phyloP scores from a whole-genome alignment of 306 rosid species.

The Vigna radiata region DNA sequence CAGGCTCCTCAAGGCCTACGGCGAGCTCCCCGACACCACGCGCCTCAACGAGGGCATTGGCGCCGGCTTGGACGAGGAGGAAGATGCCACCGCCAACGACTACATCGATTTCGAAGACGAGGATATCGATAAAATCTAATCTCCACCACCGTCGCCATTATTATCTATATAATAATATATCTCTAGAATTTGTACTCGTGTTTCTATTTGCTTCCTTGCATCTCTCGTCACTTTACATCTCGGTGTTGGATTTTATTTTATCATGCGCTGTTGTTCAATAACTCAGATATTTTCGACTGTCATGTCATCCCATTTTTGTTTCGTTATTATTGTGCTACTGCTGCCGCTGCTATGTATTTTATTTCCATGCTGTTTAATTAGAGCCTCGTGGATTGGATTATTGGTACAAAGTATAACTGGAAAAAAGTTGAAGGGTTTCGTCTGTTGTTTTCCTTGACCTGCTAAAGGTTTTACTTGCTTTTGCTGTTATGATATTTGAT shows the following conservation, averaged over 20 bases:
- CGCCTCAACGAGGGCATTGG: constrained; percentile 64
- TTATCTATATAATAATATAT: too few relatives aligned
- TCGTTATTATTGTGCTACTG: background rate
- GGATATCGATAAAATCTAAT: constrained; percentile 60
- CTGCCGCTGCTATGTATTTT: background rate
- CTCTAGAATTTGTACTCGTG: background rate
- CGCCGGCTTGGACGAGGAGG: constrained; percentile 67
- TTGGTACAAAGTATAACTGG: background rate
- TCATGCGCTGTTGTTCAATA: background rate
- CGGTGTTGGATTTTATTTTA: background rate
- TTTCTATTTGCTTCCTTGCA: background rate
- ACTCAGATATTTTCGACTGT: background rate
- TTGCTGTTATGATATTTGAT: too few relatives aligned
- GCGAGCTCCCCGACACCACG: constrained; percentile 63
- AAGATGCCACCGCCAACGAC: constrained; percentile 53
- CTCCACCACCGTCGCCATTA: background rate
- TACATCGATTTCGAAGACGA: constrained; percentile 69
- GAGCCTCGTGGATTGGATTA: background rate
- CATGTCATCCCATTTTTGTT: background rate
- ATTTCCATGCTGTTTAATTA: background rate
- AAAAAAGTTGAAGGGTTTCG: background rate
- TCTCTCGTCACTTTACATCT: background rate
- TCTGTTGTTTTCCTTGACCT: background rate
- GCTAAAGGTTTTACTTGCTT: background rate
- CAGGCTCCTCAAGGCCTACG: constrained; percentile 69